phyloP scores from a whole-genome alignment of 805 yeast genomes.

The Isabelozyma pseudorhagii region DNA sequence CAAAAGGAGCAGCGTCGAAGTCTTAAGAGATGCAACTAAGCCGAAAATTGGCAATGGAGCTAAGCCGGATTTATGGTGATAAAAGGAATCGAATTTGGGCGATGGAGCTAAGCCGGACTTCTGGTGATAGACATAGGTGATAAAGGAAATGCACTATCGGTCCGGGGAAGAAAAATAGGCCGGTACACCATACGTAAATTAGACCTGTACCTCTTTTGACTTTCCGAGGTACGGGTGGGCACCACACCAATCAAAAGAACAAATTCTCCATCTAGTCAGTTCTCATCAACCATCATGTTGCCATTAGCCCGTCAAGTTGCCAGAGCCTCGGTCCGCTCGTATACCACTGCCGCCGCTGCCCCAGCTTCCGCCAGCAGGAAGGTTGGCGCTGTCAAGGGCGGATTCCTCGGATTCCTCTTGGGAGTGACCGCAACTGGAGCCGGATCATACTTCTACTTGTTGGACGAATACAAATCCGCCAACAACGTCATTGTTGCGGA shows the following conservation, averaged over 20 bases:
- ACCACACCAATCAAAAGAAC: not conserved
- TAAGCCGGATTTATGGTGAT: no score
- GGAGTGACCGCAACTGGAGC: slow-evolving; percentile 76
- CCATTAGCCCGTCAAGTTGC: slow-evolving; percentile 16
- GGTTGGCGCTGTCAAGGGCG: slow-evolving; percentile 44
- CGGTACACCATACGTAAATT: no score
- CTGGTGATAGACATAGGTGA: no score
- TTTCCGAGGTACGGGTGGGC: not conserved
- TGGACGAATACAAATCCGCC: slow-evolving; percentile 74
- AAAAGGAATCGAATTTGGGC: no score
- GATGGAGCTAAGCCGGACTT: no score
- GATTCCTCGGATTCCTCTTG: slow-evolving; percentile 70
- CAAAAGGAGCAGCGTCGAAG: no score
- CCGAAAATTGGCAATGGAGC: no score
- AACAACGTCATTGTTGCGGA: slow-evolving; percentile 73
- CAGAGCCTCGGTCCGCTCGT: slow-evolving; percentile 20
- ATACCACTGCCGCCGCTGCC: slow-evolving; percentile 21
- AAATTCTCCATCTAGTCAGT: not conserved
- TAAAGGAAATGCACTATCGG: no score
- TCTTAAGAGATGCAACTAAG: no score
- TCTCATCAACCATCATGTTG: slow-evolving; percentile 5
- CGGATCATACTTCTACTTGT: slow-evolving; percentile 71
- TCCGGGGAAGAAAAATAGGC: no score
- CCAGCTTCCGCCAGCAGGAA: slow-evolving; percentile 25
- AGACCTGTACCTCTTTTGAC: not conserved